phyloP scores from a whole-genome alignment of 176 grass and related monocot species.

The Zea mays region DNA sequence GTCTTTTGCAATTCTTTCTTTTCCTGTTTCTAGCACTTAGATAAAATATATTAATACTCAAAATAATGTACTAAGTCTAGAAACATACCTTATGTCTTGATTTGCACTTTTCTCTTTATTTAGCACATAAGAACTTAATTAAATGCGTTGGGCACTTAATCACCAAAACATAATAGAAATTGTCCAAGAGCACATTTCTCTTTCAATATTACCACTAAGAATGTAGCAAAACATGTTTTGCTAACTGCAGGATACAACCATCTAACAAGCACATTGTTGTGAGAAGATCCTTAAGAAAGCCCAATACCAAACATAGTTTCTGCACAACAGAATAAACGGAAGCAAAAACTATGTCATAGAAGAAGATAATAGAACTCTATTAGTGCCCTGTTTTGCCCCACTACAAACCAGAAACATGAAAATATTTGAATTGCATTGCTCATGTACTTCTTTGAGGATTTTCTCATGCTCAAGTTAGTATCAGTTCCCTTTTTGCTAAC shows the following conservation, averaged over 20 bases:
- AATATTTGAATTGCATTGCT: constrained; percentile 26
- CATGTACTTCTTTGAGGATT: constrained; percentile 75
- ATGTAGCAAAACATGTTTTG: constrained; percentile 98
- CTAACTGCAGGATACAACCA: constrained; percentile 92
- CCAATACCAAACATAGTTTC: constrained; percentile 97
- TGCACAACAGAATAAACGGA: constrained; percentile 71
- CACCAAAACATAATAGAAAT: too few relatives aligned
- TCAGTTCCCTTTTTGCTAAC: constrained; percentile 74
- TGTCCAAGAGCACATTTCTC: too few relatives aligned
- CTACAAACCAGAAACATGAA: constrained; percentile 16
- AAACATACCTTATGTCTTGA: too few relatives aligned
- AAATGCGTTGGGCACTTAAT: too few relatives aligned
- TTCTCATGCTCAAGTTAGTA: constrained; percentile 62
- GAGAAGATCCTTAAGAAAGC: constrained; percentile 83
- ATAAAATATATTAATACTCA: too few relatives aligned
- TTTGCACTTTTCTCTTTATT: too few relatives aligned
- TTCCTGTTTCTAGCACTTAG: too few relatives aligned
- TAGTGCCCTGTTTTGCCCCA: constrained; percentile 7
- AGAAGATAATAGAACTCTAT: constrained; percentile 40
- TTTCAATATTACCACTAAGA: constrained; percentile 93
- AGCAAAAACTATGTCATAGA: constrained; percentile 62
- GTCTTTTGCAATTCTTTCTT: too few relatives aligned
- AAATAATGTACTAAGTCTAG: too few relatives aligned
- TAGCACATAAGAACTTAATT: too few relatives aligned
- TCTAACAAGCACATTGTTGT: constrained; percentile 76